Percentiles rank a stretch among this genome's conserved stretches.
Conservation (phyloP, 441 rosid species). For the Corymbia calophylla region DNA sequence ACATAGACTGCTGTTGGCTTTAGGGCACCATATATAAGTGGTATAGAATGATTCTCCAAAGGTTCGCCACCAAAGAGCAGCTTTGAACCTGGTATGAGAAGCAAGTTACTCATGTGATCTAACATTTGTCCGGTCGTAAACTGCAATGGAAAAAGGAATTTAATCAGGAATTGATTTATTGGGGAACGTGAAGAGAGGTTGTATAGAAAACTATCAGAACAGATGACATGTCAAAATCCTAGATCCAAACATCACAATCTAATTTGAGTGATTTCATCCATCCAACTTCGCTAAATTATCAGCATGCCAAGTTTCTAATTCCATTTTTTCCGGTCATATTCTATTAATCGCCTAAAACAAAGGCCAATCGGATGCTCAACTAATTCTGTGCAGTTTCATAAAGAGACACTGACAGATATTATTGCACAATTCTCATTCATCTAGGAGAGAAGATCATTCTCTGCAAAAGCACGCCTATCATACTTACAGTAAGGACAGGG, state of each 20-base stretch:
- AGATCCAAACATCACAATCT: background rate
- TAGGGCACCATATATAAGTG: constrained; percentile 79
- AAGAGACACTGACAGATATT: background rate
- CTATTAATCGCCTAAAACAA: background rate
- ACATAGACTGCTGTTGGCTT: constrained; percentile 85
- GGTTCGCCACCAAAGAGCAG: constrained; percentile 87
- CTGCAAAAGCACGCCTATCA: background rate
- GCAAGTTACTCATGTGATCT: constrained; percentile 72
- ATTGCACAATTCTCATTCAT: background rate
- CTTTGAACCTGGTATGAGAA: constrained; percentile 76
- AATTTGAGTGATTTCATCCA: background rate
- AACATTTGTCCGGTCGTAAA: constrained; percentile 85
- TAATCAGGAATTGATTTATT: background rate
- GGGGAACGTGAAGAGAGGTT: background rate
- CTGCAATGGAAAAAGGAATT: constrained; percentile 22
- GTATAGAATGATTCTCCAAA: constrained; percentile 79
- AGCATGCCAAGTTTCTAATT: background rate
- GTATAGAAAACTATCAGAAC: background rate
- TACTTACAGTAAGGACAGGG: constrained; percentile 94
- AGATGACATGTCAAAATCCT: background rate
- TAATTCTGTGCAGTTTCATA: background rate
- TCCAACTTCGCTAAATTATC: background rate
- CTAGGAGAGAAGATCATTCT: background rate
- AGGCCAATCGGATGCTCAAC: background rate
- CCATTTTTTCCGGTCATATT: background rate